Percentiles rank a stretch among this genome's conserved stretches.
phyloP scores from a whole-genome alignment of 345 rosid species.

The Mallotus nudiflorus region DNA sequence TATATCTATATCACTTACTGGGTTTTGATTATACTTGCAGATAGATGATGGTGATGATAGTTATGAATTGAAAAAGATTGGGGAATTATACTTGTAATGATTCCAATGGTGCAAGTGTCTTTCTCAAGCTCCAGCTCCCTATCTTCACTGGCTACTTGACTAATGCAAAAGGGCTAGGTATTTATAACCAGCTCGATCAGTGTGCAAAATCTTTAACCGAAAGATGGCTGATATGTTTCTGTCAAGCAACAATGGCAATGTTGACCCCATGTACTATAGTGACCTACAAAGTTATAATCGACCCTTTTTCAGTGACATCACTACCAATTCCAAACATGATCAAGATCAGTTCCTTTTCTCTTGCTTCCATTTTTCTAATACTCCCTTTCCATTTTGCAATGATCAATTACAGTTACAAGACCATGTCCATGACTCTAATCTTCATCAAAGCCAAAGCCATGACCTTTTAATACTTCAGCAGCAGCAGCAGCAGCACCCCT shows the following conservation, averaged over 20 bases:
- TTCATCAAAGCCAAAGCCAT: conserved; percentile 26
- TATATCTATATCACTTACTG: conserved; percentile 25
- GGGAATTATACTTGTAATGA: too few species aligned
- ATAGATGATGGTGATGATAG: conserved; percentile 13
- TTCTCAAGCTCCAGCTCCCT: conserved; percentile 24
- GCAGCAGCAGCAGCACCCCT: conserved; percentile 29
- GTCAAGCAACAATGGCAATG: conserved; percentile 31
- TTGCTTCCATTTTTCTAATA: conserved; percentile 48
- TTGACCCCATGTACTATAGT: conserved; percentile 35
- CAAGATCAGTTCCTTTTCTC: conserved; percentile 39
- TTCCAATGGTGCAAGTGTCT: neutral
- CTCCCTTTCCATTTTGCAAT: conserved; percentile 42
- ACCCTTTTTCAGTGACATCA: conserved; percentile 32
- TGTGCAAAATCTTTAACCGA: too few species aligned
- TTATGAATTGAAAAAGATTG: neutral
- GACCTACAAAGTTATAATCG: conserved; percentile 37
- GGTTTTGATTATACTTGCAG: conserved; percentile 11
- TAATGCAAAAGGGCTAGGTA: neutral
- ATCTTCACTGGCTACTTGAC: too few species aligned
- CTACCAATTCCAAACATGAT: conserved; percentile 34
- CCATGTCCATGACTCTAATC: conserved; percentile 3
- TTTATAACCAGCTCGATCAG: neutral
- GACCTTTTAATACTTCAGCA: conserved; percentile 34
- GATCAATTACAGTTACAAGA: conserved; percentile 32
- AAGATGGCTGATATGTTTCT: conserved; percentile 37